Evolutionary conservation across 441 rosid species (phyloP).

Genomic region (Jatropha podagrica): DNA sequence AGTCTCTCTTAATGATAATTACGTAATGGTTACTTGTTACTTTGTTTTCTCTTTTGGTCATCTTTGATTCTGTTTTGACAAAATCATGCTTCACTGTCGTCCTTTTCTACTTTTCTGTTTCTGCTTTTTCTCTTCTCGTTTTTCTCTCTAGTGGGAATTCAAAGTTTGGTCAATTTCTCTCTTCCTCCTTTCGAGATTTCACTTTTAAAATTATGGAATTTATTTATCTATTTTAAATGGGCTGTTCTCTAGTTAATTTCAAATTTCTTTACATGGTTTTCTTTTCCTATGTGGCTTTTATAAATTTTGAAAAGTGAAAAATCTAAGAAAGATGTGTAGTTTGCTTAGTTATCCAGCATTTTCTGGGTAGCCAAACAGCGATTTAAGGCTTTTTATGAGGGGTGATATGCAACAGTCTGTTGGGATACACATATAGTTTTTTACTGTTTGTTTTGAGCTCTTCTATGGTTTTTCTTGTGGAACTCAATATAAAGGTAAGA

Average conservation of each 20-base stretch:
- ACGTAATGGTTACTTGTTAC: conserved; percentile 27
- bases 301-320: conserved; percentile 2
- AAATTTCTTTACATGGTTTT: conserved; percentile 6
- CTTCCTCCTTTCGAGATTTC: not conserved
- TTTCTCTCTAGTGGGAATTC: conserved; percentile 41
- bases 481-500: conserved; percentile 23
- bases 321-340: not conserved
- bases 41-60: conserved; percentile 19
- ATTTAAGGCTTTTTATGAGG: not conserved
- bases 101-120: conserved; percentile 44
- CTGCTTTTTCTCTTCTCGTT: conserved; percentile 39
- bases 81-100: conserved; percentile 44
- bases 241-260: conserved; percentile 7
- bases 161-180: conserved; percentile 27
- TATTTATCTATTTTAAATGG: not conserved
- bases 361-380: conserved; percentile 13
- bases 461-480: conserved; percentile 18
- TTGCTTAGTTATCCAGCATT: conserved; percentile 13
- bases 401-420: not conserved
- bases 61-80: conserved; percentile 41
- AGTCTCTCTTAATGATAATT: conserved; percentile 10
- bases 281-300: conserved; percentile 7
- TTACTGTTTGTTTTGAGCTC: conserved; percentile 16
- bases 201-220: conserved; percentile 16
- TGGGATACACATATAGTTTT: not conserved